phyloP scores from a whole-genome alignment of 2,329 filamentous ascomycete genomes.

The Diaporthe ampelina region DNA sequence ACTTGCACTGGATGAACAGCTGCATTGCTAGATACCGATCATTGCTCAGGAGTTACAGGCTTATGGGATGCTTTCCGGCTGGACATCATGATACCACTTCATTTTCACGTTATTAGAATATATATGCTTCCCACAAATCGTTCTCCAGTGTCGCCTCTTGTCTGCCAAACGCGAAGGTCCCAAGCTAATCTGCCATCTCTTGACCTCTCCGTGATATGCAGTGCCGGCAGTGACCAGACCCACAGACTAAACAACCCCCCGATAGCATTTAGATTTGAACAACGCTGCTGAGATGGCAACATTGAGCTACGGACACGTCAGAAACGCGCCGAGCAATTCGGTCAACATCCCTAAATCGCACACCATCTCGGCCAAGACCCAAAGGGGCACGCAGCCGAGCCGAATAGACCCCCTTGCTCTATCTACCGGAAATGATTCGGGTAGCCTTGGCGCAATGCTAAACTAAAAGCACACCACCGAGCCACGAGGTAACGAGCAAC shows the following conservation, averaged over 20 bases:
- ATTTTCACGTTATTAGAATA: not conserved
- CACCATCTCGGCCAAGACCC: slow-evolving; percentile 21
- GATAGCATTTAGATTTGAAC: too few species aligned
- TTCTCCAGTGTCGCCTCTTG: too few species aligned
- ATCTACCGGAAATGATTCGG: slow-evolving; percentile 4
- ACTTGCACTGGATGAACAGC: not conserved
- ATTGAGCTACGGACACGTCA: slow-evolving; percentile 11
- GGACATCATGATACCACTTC: slow-evolving; percentile 19
- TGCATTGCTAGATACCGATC: not conserved
- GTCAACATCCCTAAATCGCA: slow-evolving; percentile 17
- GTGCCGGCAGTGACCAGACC: too few species aligned
- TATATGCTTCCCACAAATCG: not conserved
- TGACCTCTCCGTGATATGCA: not conserved
- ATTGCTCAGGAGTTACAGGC: not conserved
- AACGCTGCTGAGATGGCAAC: not conserved
- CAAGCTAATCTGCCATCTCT: not conserved
- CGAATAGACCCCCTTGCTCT: not conserved
- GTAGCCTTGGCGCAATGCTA: slow-evolving; percentile 23
- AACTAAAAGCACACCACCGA: slow-evolving; percentile 13
- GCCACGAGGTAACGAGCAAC: not conserved
- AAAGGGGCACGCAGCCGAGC: slow-evolving; percentile 18
- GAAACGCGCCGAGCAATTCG: slow-evolving; percentile 1
- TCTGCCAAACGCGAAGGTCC: not conserved
- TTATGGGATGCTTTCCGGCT: not conserved
- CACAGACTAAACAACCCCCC: too few species aligned